Evolutionary conservation across 805 yeast species (phyloP).

Genomic region (Ogataea nitratoaversa): DNA sequence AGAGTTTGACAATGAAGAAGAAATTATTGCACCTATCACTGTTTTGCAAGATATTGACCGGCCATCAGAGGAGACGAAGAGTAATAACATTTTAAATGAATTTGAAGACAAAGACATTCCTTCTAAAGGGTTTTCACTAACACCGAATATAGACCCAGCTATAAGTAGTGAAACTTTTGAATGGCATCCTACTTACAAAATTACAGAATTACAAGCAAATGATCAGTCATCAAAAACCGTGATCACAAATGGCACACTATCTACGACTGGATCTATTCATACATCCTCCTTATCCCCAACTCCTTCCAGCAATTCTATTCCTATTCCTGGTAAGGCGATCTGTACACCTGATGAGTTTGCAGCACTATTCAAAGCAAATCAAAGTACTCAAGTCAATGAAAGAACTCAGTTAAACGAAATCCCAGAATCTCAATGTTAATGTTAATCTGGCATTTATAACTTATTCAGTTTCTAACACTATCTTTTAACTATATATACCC

Average conservation of each 20-base stretch:
- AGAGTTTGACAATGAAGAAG: no score
- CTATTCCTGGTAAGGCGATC: neutral
- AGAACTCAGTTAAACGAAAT: constrained; percentile 2
- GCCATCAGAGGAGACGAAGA: no score
- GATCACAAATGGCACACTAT: neutral
- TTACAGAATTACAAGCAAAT: no score
- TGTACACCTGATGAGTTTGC: neutral
- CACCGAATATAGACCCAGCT: neutral
- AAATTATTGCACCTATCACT: no score
- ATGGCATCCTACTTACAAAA: no score
- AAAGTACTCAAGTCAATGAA: neutral
- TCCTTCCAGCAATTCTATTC: neutral
- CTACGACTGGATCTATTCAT: neutral
- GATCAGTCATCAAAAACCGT: no score
- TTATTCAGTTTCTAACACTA: no score
- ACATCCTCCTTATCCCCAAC: neutral
- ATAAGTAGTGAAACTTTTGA: neutral
- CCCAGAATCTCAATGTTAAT: constrained; percentile 11
- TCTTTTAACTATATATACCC: no score
- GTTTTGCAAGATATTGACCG: no score
- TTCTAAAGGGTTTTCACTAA: no score
- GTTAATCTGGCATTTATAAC: no score
- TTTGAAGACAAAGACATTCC: neutral
- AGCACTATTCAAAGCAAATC: neutral
- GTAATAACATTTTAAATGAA: neutral